Conservation (phyloP, 2,329 filamentous ascomycete species). For the Fusarium phyllophilum region DNA sequence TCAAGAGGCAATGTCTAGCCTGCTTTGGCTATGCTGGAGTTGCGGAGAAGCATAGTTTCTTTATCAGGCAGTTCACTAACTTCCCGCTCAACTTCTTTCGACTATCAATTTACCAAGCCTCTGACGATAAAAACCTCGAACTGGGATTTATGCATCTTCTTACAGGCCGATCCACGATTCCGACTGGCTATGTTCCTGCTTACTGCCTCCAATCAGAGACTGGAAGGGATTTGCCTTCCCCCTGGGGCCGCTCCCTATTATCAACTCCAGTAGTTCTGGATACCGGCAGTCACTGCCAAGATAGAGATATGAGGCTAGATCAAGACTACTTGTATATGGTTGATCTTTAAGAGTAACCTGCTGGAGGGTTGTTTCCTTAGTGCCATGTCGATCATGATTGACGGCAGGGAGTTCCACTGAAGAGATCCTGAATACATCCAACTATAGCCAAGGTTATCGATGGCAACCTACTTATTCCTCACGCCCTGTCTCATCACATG, state of each 20-base stretch:
- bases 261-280: neutral
- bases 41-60: constrained; percentile 12
- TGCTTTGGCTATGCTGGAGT: constrained; percentile 1
- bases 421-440: neutral
- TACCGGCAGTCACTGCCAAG: neutral
- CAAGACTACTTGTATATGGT: neutral
- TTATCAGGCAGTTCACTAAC: constrained; percentile 10
- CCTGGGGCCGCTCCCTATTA: neutral
- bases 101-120: neutral
- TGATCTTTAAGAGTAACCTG: neutral
- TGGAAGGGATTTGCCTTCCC: neutral
- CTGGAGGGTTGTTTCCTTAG: neutral
- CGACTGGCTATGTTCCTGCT: constrained; percentile 18
- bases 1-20: constrained; percentile 6
- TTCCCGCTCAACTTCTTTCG: neutral
- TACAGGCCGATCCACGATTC: constrained; percentile 17
- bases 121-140: neutral
- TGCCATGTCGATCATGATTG: constrained; percentile 26
- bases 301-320: neutral
- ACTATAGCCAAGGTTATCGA: neutral
- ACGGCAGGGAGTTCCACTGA: neutral
- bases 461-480: neutral
- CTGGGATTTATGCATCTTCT: constrained; percentile 32
- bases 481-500: constrained; percentile 1
- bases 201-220: constrained; percentile 13